Conservation (phyloP, 306 rosid species). For the Malus sylvestris region DNA sequence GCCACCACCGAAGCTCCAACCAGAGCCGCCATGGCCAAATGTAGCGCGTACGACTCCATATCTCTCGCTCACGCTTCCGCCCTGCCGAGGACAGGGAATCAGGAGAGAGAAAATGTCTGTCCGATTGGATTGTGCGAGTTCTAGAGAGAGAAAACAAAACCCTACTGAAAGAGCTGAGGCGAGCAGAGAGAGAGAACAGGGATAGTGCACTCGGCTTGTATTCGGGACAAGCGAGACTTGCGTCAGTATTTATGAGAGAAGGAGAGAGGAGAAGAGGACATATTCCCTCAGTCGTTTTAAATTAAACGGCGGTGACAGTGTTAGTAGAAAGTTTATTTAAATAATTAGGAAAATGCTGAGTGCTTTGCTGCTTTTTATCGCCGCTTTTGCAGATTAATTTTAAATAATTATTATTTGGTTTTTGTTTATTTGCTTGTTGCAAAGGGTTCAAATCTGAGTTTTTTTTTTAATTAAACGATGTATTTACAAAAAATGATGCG, state of each 20-base stretch:
- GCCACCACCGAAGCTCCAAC: constrained; percentile 90
- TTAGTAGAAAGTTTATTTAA: not conserved
- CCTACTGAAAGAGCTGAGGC: constrained; percentile 32
- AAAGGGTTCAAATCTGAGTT: not conserved
- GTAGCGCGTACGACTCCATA: constrained; percentile 74
- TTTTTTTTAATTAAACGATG: not conserved
- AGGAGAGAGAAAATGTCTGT: not conserved
- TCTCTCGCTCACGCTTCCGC: not conserved
- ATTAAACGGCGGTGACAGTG: not conserved
- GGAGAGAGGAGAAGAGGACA: constrained; percentile 2
- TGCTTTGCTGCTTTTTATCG: constrained; percentile 25
- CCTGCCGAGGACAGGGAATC: not conserved
- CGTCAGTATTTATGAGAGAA: constrained; percentile 36
- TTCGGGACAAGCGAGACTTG: constrained; percentile 1
- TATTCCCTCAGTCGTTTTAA: not conserved
- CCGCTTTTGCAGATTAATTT: constrained; percentile 13
- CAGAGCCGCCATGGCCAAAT: constrained; percentile 93
- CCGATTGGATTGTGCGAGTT: not conserved
- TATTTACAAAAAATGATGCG: too few relatives aligned
- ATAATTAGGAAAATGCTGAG: not conserved
- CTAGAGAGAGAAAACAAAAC: constrained; percentile 17
- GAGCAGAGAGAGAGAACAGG: not conserved
- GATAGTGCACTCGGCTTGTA: constrained; percentile 13
- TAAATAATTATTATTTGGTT: not conserved
- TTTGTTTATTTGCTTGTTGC: not conserved